Percentiles rank a stretch among this genome's conserved stretches.
Evolutionary conservation across 2,329 filamentous ascomycete species (phyloP).

Genomic region (Corynespora cassiicola): DNA sequence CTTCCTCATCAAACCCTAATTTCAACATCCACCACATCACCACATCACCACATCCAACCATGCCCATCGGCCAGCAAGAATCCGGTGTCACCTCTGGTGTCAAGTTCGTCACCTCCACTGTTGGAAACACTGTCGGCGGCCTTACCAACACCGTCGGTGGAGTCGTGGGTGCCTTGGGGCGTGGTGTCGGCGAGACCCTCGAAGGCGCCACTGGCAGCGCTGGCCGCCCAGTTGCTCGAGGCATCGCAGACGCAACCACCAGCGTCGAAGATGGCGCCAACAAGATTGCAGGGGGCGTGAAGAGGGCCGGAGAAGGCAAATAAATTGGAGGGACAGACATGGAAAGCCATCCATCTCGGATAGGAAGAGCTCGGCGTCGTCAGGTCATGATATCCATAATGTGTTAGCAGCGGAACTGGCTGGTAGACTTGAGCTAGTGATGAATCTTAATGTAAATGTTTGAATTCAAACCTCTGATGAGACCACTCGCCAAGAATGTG

Average conservation of each 20-base stretch:
- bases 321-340: conserved; percentile 20
- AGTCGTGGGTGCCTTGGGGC: conserved; percentile 56
- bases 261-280: conserved; percentile 53
- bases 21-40: conserved; percentile 5
- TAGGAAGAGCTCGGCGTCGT: too few relatives aligned
- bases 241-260: conserved; percentile 49
- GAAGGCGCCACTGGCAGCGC: conserved; percentile 54
- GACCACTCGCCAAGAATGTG: too few relatives aligned
- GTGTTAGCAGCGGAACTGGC: too few relatives aligned
- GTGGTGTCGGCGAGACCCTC: conserved; percentile 53
- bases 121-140: conserved; percentile 63
- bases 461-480: too few relatives aligned
- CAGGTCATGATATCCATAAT: too few relatives aligned
- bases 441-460: too few relatives aligned
- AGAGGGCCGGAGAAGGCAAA: conserved; percentile 56
- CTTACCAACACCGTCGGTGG: conserved; percentile 60
- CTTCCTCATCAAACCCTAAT: conserved; percentile 1
- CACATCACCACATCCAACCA: conserved; percentile 19
- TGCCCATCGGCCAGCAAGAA: conserved; percentile 47
- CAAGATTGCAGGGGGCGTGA: conserved; percentile 52
- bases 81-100: conserved; percentile 58
- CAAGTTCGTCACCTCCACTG: conserved; percentile 62
- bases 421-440: too few relatives aligned
- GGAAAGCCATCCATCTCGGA: too few relatives aligned
- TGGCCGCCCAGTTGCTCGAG: conserved; percentile 50